Conservation (phyloP, 2,329 filamentous ascomycete species). For the Podosphaera xanthii region DNA sequence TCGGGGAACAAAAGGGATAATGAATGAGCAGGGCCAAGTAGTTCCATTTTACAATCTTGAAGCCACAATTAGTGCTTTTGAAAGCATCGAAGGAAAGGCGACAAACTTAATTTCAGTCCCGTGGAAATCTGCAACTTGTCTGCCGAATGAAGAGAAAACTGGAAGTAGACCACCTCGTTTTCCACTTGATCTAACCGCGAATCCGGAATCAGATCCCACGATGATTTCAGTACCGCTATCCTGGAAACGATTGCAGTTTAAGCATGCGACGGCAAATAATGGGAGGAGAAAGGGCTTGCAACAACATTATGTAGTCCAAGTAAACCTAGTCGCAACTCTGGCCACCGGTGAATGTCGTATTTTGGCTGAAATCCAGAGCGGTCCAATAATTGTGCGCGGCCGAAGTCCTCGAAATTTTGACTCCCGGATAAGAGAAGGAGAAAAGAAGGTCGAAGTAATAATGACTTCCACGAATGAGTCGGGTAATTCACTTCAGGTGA, state of each 20-base stretch:
- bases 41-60: slow-evolving; percentile 58
- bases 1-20: slow-evolving; percentile 42
- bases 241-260: slow-evolving; percentile 89
- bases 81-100: slow-evolving; percentile 76
- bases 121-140: slow-evolving; percentile 44
- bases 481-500: slow-evolving; percentile 7
- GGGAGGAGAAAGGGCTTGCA: slow-evolving; percentile 82
- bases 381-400: slow-evolving; percentile 84
- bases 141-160: slow-evolving; percentile 17
- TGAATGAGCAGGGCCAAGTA: slow-evolving; percentile 58
- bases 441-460: slow-evolving; percentile 14
- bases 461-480: slow-evolving; percentile 11
- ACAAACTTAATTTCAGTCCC: slow-evolving; percentile 94
- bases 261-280: slow-evolving; percentile 91
- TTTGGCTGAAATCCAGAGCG: slow-evolving; percentile 70
- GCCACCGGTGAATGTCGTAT: slow-evolving; percentile 38
- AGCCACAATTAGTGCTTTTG: slow-evolving; percentile 62
- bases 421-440: slow-evolving; percentile 37
- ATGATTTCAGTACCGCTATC: slow-evolving; percentile 63
- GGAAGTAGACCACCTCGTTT: slow-evolving; percentile 30
- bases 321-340: slow-evolving; percentile 63
- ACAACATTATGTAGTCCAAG: slow-evolving; percentile 78
- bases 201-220: slow-evolving; percentile 53
- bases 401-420: slow-evolving; percentile 88
- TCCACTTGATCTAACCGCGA: slow-evolving; percentile 29